These are phyloP conservation scores for Lactuca sativa DNA, from an alignment of 129 eudicot genomes.

Conservation along the genomic window DNA sequence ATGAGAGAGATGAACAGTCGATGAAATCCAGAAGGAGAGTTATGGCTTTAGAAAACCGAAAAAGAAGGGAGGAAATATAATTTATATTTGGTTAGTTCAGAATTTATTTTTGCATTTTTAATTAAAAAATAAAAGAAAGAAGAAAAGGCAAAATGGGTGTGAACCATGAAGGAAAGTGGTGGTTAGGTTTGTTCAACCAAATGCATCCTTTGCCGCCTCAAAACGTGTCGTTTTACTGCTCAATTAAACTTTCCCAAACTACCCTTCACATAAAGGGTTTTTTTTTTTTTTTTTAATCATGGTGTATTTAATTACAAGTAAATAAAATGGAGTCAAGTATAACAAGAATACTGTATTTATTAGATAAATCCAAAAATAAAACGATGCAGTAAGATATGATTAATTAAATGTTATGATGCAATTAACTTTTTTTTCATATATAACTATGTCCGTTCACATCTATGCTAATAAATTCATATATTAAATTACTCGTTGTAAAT, in stretches of 20 bases:
- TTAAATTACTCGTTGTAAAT: not conserved
- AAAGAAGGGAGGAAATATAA: conserved; percentile 49
- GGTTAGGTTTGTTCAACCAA: conserved; percentile 93
- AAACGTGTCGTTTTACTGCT: conserved; percentile 49
- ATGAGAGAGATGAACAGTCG: conserved; percentile 47
- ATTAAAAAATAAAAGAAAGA: not conserved
- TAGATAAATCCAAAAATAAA: not conserved
- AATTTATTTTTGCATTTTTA: conserved; percentile 1
- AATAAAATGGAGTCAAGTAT: too few relatives aligned
- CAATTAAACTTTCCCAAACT: conserved; percentile 16
- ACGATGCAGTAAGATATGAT: not conserved
- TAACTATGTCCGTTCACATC: not conserved
- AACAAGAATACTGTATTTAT: not conserved
- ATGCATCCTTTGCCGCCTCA: conserved; percentile 56
- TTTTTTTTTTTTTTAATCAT: not conserved
- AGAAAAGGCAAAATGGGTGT: conserved; percentile 41
- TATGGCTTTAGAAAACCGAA: conserved; percentile 48
- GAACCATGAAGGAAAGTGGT: conserved; percentile 64
- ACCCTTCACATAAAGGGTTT: conserved; percentile 18
- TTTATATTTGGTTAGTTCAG: conserved; percentile 44
- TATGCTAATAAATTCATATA: not conserved
- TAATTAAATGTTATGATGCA: not conserved
- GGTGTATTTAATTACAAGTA: not conserved
- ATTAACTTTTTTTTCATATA: not conserved
- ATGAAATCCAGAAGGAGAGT: conserved; percentile 44